These are phyloP conservation scores for Pyrenophora tritici-repentis DNA, from an alignment of 2,329 filamentous ascomycete genomes.

Conservation along the genomic window DNA sequence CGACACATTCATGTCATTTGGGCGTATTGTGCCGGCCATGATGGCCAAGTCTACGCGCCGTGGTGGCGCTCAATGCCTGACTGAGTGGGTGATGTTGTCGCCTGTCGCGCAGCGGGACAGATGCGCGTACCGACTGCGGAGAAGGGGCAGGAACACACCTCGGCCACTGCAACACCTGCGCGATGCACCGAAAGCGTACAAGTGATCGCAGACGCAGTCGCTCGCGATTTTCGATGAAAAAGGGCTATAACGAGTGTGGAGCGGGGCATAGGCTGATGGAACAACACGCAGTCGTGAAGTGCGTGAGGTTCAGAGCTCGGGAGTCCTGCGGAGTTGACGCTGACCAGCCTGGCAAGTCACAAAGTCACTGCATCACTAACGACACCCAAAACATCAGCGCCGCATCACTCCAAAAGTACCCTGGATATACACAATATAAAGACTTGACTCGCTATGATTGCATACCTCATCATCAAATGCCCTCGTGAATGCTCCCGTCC, in stretches of 20 bases:
- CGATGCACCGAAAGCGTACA: neutral
- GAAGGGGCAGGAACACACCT: constrained; percentile 4
- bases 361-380: too few relatives aligned
- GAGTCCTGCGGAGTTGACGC: constrained; percentile 26
- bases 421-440: neutral
- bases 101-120: constrained; percentile 8
- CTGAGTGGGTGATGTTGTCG: constrained; percentile 11
- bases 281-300: constrained; percentile 14
- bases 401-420: neutral
- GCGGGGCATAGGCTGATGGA: constrained; percentile 31
- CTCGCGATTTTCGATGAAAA: constrained; percentile 16
- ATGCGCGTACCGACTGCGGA: constrained; percentile 16
- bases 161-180: constrained; percentile 9
- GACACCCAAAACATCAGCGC: too few relatives aligned
- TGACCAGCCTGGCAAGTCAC: constrained; percentile 1
- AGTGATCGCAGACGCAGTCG: constrained; percentile 20
- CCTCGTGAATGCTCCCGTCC: neutral
- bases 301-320: constrained; percentile 34
- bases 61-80: constrained; percentile 18
- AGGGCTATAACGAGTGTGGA: constrained; percentile 15
- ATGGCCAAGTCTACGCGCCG: constrained; percentile 16
- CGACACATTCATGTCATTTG: constrained; percentile 44
- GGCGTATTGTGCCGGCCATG: constrained; percentile 48
- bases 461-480: neutral
- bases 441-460: constrained; percentile 7